Evolutionary conservation across 148 eudicot genomes (phyloP).

Genomic region (Linanthus parryae): DNA sequence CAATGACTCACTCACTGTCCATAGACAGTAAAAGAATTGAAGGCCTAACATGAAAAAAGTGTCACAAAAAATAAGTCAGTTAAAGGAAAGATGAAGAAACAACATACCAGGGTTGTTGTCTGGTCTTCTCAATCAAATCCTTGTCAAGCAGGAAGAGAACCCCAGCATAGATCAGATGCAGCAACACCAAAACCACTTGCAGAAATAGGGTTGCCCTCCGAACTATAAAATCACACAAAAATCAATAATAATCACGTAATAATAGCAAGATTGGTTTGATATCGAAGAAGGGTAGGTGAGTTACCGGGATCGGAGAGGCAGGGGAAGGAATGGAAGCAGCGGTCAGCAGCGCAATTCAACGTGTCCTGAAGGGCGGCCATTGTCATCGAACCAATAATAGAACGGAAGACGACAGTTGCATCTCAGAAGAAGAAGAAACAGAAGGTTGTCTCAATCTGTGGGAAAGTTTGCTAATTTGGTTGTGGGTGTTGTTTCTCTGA

Average conservation of each 20-base stretch:
- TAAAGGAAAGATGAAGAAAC: no score
- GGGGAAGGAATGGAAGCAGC: slow-evolving; percentile 44
- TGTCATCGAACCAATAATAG: background rate
- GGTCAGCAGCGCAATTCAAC: slow-evolving; percentile 28
- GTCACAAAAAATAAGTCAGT: no score
- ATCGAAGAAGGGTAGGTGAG: background rate
- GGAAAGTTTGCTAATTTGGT: no score
- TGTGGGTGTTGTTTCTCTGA: no score
- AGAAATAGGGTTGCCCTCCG: slow-evolving; percentile 64
- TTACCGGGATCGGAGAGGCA: slow-evolving; percentile 89
- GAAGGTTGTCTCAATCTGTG: no score
- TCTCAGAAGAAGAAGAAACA: no score
- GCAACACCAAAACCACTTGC: slow-evolving; percentile 51
- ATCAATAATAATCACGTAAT: slow-evolving; percentile 1
- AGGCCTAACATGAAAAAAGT: no score
- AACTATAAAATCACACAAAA: slow-evolving; percentile 29
- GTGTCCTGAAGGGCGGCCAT: slow-evolving; percentile 23
- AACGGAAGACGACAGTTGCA: background rate
- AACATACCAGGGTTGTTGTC: slow-evolving; percentile 61
- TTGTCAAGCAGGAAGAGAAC: slow-evolving; percentile 43
- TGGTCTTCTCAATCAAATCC: slow-evolving; percentile 42
- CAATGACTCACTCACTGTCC: no score
- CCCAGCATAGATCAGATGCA: slow-evolving; percentile 56
- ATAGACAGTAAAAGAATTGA: no score
- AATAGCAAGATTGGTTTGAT: background rate